A percentile compares a stretch with the other conserved stretches of the same genome.
Evolutionary conservation across 176 grass and related monocot genomes (phyloP).

Genomic region (Saccharum spontaneum): DNA sequence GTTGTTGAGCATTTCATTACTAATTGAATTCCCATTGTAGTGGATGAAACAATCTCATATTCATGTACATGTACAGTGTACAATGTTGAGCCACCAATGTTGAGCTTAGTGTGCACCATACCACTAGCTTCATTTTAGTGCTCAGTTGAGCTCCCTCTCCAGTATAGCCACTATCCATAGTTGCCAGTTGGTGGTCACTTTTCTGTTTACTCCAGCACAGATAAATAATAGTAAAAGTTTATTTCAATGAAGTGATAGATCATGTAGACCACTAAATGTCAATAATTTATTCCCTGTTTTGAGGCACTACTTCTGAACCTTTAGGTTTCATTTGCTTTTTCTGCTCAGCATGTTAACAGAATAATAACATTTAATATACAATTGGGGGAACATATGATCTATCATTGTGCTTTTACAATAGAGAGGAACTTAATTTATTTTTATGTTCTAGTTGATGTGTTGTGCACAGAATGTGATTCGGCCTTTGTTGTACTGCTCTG

Average conservation of each 20-base stretch:
- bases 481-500: constrained; percentile 5
- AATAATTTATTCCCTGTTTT: constrained; percentile 28
- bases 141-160: background rate
- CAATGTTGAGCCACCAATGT: background rate
- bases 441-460: background rate
- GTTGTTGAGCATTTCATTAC: background rate
- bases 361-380: constrained; percentile 4
- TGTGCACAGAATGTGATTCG: background rate
- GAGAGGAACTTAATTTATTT: constrained; percentile 17
- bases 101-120: background rate
- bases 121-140: background rate
- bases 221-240: background rate
- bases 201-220: constrained; percentile 15
- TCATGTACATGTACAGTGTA: background rate
- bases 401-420: constrained; percentile 20
- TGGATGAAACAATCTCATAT: background rate
- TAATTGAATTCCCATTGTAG: background rate
- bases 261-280: constrained; percentile 31
- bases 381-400: background rate
- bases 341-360: constrained; percentile 21
- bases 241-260: constrained; percentile 7
- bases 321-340: background rate
- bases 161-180: background rate
- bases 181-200: background rate
- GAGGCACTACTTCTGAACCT: constrained; percentile 7